Percentiles rank a stretch among this genome's conserved stretches.
These are phyloP conservation scores for Phaeosphaeria sp. DNA, from an alignment of 2,329 filamentous ascomycete genomes.

Conservation along the genomic window DNA sequence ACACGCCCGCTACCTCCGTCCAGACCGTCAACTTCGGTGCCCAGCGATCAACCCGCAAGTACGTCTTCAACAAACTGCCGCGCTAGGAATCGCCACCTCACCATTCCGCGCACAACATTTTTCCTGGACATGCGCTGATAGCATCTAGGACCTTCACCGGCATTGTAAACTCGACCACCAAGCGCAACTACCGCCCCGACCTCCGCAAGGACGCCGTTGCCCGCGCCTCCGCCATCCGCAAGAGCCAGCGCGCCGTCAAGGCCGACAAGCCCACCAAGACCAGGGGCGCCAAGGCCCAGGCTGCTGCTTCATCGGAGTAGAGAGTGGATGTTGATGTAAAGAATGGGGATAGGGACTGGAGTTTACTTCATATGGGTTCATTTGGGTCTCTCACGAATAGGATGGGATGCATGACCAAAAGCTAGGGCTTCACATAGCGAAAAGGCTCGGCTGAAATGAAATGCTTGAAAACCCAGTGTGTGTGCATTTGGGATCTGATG, in stretches of 20 bases:
- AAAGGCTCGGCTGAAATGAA: conserved; percentile 22
- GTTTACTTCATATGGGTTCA: conserved; percentile 30
- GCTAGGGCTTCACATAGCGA: conserved; percentile 15
- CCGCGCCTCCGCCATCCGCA: conserved; percentile 84
- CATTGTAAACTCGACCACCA: conserved; percentile 82
- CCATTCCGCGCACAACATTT: background rate
- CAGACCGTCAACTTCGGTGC: conserved; percentile 72
- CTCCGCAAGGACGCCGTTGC: conserved; percentile 71
- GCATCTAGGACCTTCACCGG: conserved; percentile 77
- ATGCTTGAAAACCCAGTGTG: conserved; percentile 19
- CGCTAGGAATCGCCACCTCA: background rate
- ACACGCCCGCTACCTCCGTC: conserved; percentile 74
- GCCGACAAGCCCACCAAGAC: conserved; percentile 74
- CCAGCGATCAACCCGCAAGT: conserved; percentile 81
- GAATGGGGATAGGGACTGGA: conserved; percentile 9
- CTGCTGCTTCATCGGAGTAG: conserved; percentile 58
- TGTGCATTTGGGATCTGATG: background rate
- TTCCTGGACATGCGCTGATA: conserved; percentile 4
- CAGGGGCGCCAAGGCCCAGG: conserved; percentile 77
- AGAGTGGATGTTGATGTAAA: conserved; percentile 10
- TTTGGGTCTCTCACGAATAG: conserved; percentile 16
- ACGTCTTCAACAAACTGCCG: conserved; percentile 51
- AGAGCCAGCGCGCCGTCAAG: conserved; percentile 81
- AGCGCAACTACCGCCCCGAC: conserved; percentile 76
- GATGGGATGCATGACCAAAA: conserved; percentile 22